phyloP scores from a whole-genome alignment of 2,329 filamentous ascomycete species.

The Colletotrichum tamarilloi region DNA sequence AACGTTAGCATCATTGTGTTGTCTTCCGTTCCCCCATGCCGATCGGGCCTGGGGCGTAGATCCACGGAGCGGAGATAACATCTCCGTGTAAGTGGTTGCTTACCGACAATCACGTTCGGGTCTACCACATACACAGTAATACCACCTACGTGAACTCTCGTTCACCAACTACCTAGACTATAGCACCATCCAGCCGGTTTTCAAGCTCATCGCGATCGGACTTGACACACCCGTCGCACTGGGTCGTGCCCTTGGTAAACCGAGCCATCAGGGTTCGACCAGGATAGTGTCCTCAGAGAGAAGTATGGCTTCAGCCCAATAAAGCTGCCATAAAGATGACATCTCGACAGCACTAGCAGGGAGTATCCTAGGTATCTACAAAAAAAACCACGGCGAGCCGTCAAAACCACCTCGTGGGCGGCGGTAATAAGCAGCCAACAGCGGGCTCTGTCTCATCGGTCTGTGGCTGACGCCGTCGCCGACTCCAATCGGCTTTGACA shows the following conservation, averaged over 20 bases:
- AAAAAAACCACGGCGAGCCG: background rate
- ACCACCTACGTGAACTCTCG: too few relatives aligned
- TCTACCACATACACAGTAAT: background rate
- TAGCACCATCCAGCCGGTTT: background rate
- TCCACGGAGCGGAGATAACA: conserved; percentile 20
- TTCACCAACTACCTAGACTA: too few relatives aligned
- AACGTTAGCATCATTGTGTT: conserved; percentile 3
- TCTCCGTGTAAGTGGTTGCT: conserved; percentile 3
- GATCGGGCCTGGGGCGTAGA: background rate
- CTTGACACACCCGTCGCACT: background rate
- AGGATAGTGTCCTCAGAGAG: background rate
- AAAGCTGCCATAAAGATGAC: background rate
- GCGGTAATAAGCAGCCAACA: background rate
- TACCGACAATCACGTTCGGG: background rate
- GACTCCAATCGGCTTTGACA: conserved; percentile 13
- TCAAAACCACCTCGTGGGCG: background rate
- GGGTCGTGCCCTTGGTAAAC: background rate
- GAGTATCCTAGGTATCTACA: background rate
- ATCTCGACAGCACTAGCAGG: background rate
- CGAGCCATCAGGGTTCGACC: conserved; percentile 4
- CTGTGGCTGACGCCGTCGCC: conserved; percentile 2
- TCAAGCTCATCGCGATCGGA: background rate
- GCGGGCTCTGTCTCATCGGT: background rate
- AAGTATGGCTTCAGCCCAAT: background rate
- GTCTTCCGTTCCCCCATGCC: background rate